Conservation (phyloP, 2,329 filamentous ascomycete genomes). For the Aspergillus sp. region DNA sequence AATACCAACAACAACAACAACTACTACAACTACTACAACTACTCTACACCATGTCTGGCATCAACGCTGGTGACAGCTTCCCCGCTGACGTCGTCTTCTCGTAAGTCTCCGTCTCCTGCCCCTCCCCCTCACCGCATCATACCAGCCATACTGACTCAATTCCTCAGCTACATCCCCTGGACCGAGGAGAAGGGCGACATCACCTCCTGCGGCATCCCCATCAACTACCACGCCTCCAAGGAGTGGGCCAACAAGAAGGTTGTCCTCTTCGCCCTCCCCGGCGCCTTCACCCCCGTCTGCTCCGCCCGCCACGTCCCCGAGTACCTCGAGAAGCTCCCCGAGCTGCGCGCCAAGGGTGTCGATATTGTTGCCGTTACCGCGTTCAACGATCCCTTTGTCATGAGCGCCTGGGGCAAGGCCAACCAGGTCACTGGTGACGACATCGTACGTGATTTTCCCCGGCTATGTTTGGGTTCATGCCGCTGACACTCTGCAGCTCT, state of each 20-base stretch:
- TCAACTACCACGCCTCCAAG: conserved; percentile 70
- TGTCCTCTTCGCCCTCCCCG: conserved; percentile 59
- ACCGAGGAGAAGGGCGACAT: conserved; percentile 58
- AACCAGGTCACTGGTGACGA: conserved; percentile 66
- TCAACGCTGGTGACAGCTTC: conserved; percentile 76
- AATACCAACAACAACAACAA: conserved; percentile 4
- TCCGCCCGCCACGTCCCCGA: conserved; percentile 70
- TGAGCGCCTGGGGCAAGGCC: conserved; percentile 85
- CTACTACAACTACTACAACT: conserved; percentile 2
- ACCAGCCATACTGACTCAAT: conserved; percentile 7
- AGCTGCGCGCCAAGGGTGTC: conserved; percentile 70
- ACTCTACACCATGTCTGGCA: conserved; percentile 47
- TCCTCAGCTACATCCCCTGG: conserved; percentile 63
- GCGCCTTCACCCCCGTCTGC: conserved; percentile 82
- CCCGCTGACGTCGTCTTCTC: conserved; percentile 70
- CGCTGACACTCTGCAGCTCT: conserved; percentile 43
- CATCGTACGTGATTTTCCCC: conserved; percentile 43
- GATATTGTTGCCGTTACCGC: conserved; percentile 74
- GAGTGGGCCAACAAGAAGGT: conserved; percentile 63
- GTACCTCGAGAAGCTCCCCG: conserved; percentile 62
- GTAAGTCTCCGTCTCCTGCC: conserved; percentile 35
- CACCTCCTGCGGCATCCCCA: conserved; percentile 67
- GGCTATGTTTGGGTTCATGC: background rate
- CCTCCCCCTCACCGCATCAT: background rate
- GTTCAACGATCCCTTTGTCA: conserved; percentile 77